A percentile compares a stretch with the other conserved stretches of the same genome.
These are phyloP conservation scores for Cutaneotrichosporon spelunceum DNA, from an alignment of 1,284 basidiomycete genomes.

Conservation along the genomic window DNA sequence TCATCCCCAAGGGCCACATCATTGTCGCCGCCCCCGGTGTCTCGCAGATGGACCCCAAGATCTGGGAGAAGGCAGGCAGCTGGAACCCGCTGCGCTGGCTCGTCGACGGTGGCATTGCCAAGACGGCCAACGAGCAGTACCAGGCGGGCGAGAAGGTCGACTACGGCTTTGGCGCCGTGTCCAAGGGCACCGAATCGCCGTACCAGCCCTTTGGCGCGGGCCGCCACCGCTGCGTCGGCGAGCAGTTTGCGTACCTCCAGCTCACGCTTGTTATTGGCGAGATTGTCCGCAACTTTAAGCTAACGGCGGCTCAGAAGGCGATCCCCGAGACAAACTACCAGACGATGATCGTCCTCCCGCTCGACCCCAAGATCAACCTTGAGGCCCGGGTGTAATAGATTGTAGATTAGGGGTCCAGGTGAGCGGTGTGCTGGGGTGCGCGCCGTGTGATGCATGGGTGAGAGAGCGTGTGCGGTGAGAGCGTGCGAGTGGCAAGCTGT, in stretches of 20 bases:
- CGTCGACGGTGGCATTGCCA: conserved; percentile 71
- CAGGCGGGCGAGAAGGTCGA: conserved; percentile 80
- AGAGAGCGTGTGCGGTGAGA: neutral
- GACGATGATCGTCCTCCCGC: conserved; percentile 70
- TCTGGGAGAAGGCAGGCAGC: conserved; percentile 70
- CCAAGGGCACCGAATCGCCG: conserved; percentile 83
- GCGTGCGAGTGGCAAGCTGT: too few relatives aligned
- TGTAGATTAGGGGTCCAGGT: conserved; percentile 5
- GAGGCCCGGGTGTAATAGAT: neutral
- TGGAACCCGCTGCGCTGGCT: conserved; percentile 87
- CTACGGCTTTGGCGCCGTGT: conserved; percentile 90
- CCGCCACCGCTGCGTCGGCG: conserved; percentile 62
- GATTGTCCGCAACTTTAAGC: conserved; percentile 71
- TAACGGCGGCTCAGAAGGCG: conserved; percentile 61
- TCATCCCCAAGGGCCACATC: conserved; percentile 88
- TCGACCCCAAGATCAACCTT: conserved; percentile 35
- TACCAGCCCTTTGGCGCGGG: conserved; percentile 98
- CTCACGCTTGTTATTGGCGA: conserved; percentile 78
- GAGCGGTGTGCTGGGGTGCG: too few relatives aligned
- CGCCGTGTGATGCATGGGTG: neutral
- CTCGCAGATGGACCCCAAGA: conserved; percentile 76
- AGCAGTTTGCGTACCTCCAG: conserved; percentile 86
- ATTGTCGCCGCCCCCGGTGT: conserved; percentile 88
- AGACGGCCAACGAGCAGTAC: conserved; percentile 70
- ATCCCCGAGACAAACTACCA: conserved; percentile 85